Evolutionary conservation across 176 grass and related monocot genomes (phyloP), one percentile per base, ranked within the genome.

Genomic region (Metroxylon sagu): DNA sequence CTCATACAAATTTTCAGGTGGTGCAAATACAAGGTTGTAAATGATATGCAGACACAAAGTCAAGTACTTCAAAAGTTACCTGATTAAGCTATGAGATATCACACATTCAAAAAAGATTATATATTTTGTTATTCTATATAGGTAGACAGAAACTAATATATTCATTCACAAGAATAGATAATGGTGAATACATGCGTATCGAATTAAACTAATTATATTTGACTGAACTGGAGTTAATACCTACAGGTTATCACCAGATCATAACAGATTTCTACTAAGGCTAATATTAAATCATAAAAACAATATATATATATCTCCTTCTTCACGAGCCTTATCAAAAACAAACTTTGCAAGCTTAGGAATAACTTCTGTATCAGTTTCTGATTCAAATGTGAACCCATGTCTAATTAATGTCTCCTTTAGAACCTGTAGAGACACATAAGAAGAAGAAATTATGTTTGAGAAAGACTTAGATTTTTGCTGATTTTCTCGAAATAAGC

Each of bases 301-400:
- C 5, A 25, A 25, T 21, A 55, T 26, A 53, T 4, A 67, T 4
- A 16, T 19, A 62, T 82, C 92, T 85, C 82, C 55, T 62, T 56
- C 83, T 75, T 95, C 80, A 67, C 72, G 65, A 27, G 78, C 76
- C 64, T 91, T 68, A 79, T 97, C 93, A 75, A 97, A 96, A 31
- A 97, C 87, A n/a, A 83, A 91, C 55, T 97, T 91, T 68, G 93
- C 93, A 52, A 97, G 70, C 69, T 96, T 96, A 23, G 91, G 86
- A 31, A 96, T 96, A 54, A 90, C 86, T 88, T 96, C 91, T 58
- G 91, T 96, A 52, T 97, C 87, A 26, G 92, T 91, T 62, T 97
- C 92, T 70, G 92, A 97, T 49, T 79, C 83, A 70, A 97, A 91
- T 27, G 73, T 85, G 54, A 97, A 97, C n/a, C 87, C 81, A 2